A percentile compares a stretch with the other conserved stretches of the same genome.
Evolutionary conservation across 2,329 filamentous ascomycete species (phyloP).

Genomic region (Alternaria metachromatica): DNA sequence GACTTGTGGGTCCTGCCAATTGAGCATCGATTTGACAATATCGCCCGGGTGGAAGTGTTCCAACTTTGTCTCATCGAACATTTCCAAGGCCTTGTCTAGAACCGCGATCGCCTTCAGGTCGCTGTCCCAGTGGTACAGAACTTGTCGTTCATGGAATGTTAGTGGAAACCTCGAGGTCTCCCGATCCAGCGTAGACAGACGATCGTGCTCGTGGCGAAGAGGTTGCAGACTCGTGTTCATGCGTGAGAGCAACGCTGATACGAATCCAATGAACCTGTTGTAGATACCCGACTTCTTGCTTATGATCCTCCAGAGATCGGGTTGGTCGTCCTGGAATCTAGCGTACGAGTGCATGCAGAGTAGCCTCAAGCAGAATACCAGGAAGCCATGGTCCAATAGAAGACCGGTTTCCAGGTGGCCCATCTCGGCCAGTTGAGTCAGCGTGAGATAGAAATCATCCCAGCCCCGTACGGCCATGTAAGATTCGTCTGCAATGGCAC

Average conservation of each 20-base stretch:
- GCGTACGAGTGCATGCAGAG: slow-evolving; percentile 37
- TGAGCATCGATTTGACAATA: slow-evolving; percentile 42
- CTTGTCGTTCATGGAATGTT: slow-evolving; percentile 25
- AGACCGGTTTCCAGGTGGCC: slow-evolving; percentile 37
- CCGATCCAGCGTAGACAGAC: slow-evolving; percentile 28
- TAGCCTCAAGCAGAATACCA: slow-evolving; percentile 38
- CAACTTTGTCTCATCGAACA: slow-evolving; percentile 38
- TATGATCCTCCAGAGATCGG: slow-evolving; percentile 36
- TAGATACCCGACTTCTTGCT: slow-evolving; percentile 41
- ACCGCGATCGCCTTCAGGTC: slow-evolving; percentile 38
- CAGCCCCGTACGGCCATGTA: slow-evolving; percentile 35
- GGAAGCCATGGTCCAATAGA: slow-evolving; percentile 34
- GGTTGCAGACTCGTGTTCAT: slow-evolving; percentile 32
- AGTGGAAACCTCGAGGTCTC: slow-evolving; percentile 37
- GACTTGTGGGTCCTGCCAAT: slow-evolving; percentile 19
- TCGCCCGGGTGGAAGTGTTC: slow-evolving; percentile 44
- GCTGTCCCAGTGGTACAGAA: slow-evolving; percentile 37
- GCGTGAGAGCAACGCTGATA: slow-evolving; percentile 34
- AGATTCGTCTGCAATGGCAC: slow-evolving; percentile 30
- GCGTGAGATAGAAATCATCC: slow-evolving; percentile 45
- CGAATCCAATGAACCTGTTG: slow-evolving; percentile 41
- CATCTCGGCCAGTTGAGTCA: slow-evolving; percentile 38
- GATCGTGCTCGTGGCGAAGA: slow-evolving; percentile 19
- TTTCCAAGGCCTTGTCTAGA: slow-evolving; percentile 46
- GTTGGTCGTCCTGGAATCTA: slow-evolving; percentile 15